Percentiles rank a stretch among this genome's conserved stretches.
Evolutionary conservation across 768 basidiomycete species (phyloP).

Genomic region (Trametes cubensis): DNA sequence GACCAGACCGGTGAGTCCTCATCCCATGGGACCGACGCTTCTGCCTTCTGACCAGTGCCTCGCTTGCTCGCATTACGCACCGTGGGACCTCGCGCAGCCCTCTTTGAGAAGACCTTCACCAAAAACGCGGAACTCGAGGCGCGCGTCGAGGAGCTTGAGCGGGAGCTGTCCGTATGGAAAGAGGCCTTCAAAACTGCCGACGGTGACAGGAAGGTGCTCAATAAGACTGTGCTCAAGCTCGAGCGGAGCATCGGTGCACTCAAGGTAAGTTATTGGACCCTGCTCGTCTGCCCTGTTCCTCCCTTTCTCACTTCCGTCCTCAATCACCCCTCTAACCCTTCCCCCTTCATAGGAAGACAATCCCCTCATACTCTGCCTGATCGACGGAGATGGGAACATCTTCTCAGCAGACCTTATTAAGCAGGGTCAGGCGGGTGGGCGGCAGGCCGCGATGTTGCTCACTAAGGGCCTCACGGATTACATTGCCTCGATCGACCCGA

Average conservation of each 20-base stretch:
- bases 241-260: conserved; percentile 38
- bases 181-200: conserved; percentile 39
- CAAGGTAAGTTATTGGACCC: conserved; percentile 25
- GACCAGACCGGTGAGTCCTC: conserved; percentile 37
- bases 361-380: conserved; percentile 41
- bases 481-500: conserved; percentile 31
- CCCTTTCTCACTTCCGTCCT: neutral
- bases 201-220: conserved; percentile 36
- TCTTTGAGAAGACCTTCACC: conserved; percentile 37
- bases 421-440: conserved; percentile 39
- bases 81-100: conserved; percentile 25
- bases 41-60: neutral
- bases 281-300: neutral
- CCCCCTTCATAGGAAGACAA: conserved; percentile 40
- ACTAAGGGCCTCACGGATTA: conserved; percentile 41
- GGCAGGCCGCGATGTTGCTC: conserved; percentile 40
- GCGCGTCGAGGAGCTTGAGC: conserved; percentile 41
- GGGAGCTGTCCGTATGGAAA: conserved; percentile 46
- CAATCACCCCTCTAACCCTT: neutral
- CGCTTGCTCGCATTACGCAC: neutral
- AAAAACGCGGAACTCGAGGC: conserved; percentile 36
- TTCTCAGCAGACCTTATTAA: conserved; percentile 38
- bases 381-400: conserved; percentile 46
- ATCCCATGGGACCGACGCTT: conserved; percentile 1
- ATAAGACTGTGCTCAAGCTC: conserved; percentile 33